phyloP scores from a whole-genome alignment of 495 filamentous ascomycete species.

The Penicillium nucicola region DNA sequence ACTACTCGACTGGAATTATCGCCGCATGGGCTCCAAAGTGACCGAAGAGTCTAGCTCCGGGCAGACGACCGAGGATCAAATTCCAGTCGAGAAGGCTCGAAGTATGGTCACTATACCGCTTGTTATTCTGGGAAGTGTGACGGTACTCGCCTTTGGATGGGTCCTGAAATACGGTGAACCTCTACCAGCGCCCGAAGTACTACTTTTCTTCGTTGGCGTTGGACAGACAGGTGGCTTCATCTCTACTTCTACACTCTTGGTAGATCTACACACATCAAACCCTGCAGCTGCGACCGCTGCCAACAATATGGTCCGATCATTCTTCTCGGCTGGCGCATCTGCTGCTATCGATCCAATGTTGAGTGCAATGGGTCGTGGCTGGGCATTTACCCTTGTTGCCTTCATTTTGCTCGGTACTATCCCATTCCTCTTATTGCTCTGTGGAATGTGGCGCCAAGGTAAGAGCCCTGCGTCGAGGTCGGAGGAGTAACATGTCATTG shows the following conservation, averaged over 20 bases:
- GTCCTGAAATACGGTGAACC: constrained; percentile 32
- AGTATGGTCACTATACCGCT: constrained; percentile 13
- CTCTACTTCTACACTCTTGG: constrained; percentile 38
- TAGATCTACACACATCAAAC: constrained; percentile 55
- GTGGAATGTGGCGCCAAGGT: constrained; percentile 6
- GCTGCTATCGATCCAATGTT: constrained; percentile 60
- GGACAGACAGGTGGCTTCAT: constrained; percentile 51
- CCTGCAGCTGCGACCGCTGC: constrained; percentile 61
- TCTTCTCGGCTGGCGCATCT: constrained; percentile 57
- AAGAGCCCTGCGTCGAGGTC: background rate
- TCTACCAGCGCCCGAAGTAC: constrained; percentile 47
- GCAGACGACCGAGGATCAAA: background rate
- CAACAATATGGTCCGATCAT: constrained; percentile 61
- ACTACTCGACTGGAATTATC: constrained; percentile 42
- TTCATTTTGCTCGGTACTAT: constrained; percentile 17
- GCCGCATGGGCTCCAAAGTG: constrained; percentile 24
- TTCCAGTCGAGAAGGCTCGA: constrained; percentile 17
- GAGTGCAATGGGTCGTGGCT: constrained; percentile 50
- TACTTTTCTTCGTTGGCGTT: constrained; percentile 52
- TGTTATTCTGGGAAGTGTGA: constrained; percentile 10
- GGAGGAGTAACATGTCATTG: no score
- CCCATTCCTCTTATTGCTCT: constrained; percentile 14
- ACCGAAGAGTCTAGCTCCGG: background rate
- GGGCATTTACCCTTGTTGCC: constrained; percentile 39
- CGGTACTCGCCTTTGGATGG: constrained; percentile 17